Evolutionary conservation across 208 protist genomes (phyloP), one percentile per base, ranked within the genome.

Genomic region (Wallacemonas collosoma): DNA sequence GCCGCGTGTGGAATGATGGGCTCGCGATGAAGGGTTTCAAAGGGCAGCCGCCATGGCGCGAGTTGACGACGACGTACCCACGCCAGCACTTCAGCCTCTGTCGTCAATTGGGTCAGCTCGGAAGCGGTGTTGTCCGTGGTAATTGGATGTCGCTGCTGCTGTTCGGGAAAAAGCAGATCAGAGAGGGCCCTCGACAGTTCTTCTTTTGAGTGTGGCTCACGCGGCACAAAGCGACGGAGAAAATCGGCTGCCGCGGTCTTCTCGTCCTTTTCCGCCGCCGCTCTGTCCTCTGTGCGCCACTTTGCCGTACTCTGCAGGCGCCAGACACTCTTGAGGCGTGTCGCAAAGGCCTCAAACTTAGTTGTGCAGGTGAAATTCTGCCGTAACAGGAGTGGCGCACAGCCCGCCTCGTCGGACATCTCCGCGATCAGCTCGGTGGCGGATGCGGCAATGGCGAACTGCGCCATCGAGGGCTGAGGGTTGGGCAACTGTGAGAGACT

Each of bases 301-400:
- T 64, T 51, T 8, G 53, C 71, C 51, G 74, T 82, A 38, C 79
- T 85, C 58, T 93, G 87, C 65, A 93, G 76, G 12, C 68, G 71
- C 86, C 90, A 95, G 26, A 87, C 84, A 36, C 43, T 40, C 66
- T 66, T 62, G 36, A 89, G 71, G n/a, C 86, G 83, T 35, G 78
- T 70, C 60, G 83, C 79, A 2, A 87, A 48, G 38, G 57, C 72
- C 1, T 36, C 67, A 63, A 95, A 95, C 44, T 81, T 64, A 1
- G 53, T 54, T 7, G 58, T 71, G 67, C 83, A 84, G 38, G 82
- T 87, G 66, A 93, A 90, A 65, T 80, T 67, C 15, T 79, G 66
- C 38, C 48, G 68, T 35, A 95, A 74, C 40, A 82, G 55, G 17
- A 81, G 55, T 45, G 69, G 53, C 86, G 77, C 90, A 43, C 60